Evolutionary conservation across 2,329 filamentous ascomycete genomes (phyloP).

Genomic region (Trichoderma hamatum): DNA sequence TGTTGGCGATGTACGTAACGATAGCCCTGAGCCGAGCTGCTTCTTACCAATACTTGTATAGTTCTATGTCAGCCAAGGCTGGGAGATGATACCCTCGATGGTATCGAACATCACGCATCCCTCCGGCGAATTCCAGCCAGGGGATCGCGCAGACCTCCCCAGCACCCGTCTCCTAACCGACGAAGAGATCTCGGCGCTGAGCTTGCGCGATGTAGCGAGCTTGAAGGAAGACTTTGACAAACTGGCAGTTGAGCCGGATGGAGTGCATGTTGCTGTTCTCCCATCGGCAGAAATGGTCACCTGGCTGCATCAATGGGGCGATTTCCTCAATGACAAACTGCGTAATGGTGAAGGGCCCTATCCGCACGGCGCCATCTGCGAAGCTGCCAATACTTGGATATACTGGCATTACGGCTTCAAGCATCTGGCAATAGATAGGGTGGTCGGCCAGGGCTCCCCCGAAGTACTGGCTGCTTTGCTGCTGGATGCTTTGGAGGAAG

Average conservation of each 20-base stretch:
- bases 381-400: conserved; percentile 9
- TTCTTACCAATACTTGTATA: neutral
- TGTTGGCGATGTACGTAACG: neutral
- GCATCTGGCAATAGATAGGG: neutral
- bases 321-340: neutral
- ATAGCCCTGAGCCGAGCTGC: neutral
- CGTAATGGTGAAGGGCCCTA: neutral
- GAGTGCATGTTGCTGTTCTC: neutral
- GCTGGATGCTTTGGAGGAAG: conserved; percentile 14
- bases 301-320: conserved; percentile 3
- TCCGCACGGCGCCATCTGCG: conserved; percentile 1
- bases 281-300: neutral
- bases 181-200: conserved; percentile 4
- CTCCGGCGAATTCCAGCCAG: neutral
- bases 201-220: conserved; percentile 5
- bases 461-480: conserved; percentile 3
- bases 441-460: neutral
- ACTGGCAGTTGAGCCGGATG: neutral
- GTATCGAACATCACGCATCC: conserved; percentile 3
- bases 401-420: conserved; percentile 13
- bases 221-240: neutral
- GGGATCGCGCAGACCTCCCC: neutral
- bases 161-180: conserved; percentile 1
- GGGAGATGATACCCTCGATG: conserved; percentile 7
- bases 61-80: conserved; percentile 2